These are phyloP conservation scores for Botrytis aclada DNA, from an alignment of 2,329 filamentous ascomycete genomes.

Conservation along the genomic window DNA sequence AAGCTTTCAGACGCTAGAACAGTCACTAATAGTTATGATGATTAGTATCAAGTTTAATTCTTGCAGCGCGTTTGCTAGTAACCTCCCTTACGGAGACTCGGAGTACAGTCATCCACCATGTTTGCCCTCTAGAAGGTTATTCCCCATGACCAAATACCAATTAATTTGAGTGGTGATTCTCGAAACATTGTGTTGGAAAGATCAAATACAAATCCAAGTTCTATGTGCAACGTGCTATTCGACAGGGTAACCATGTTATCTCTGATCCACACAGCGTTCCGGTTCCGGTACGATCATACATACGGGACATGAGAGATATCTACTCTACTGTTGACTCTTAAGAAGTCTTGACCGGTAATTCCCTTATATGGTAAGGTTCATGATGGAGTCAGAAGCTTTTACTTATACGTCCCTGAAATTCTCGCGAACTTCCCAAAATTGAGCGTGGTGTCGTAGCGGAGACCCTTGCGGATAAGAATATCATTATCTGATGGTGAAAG, in stretches of 20 bases:
- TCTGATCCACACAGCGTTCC: slow-evolving; percentile 10
- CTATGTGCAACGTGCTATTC: not conserved
- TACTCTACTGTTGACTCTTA: not conserved
- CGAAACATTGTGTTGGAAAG: not conserved
- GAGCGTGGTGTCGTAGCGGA: not conserved
- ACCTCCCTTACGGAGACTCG: not conserved
- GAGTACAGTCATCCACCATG: slow-evolving; percentile 1
- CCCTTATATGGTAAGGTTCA: not conserved
- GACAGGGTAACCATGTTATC: slow-evolving; percentile 14
- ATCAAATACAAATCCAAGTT: not conserved
- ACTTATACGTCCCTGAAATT: not conserved
- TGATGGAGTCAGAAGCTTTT: not conserved
- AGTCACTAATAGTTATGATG: not conserved
- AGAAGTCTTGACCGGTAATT: not conserved
- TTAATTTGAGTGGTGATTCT: not conserved
- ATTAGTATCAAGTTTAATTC: not conserved
- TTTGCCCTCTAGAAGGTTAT: not conserved
- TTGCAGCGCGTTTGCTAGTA: not conserved
- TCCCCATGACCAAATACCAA: not conserved
- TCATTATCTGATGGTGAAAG: not conserved
- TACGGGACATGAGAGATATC: not conserved
- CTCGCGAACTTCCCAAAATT: not conserved
- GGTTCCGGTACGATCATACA: slow-evolving; percentile 12
- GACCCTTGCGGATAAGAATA: not conserved
- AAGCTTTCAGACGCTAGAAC: slow-evolving; percentile 8